phyloP scores from a whole-genome alignment of 2,329 filamentous ascomycete species.

The Aspergillus pseudoglaucus region DNA sequence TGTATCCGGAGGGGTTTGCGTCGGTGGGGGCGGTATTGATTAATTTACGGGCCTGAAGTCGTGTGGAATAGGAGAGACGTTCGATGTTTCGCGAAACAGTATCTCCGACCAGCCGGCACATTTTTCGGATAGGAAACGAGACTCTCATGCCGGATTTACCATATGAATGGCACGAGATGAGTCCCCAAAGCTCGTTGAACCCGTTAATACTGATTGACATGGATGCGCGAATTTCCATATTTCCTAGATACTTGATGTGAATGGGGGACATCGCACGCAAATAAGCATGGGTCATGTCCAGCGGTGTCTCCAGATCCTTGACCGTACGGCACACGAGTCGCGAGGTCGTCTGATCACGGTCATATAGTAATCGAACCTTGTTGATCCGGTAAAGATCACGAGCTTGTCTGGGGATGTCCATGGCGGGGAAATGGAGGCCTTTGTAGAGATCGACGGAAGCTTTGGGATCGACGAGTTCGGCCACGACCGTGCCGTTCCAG shows the following conservation, averaged over 20 bases:
- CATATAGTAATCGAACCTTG: constrained; percentile 80
- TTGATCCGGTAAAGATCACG: constrained; percentile 87
- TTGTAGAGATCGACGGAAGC: constrained; percentile 79
- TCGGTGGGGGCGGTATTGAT: constrained; percentile 82
- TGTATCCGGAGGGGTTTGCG: constrained; percentile 79
- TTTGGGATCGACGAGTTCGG: constrained; percentile 74
- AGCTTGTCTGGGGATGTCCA: constrained; percentile 78
- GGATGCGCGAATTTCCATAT: constrained; percentile 88
- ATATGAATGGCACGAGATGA: constrained; percentile 82
- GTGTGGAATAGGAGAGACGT: constrained; percentile 74
- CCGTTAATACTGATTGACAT: constrained; percentile 93
- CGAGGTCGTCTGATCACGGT: constrained; percentile 72
- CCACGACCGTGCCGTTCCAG: constrained; percentile 82
- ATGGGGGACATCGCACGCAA: constrained; percentile 78
- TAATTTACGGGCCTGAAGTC: constrained; percentile 76
- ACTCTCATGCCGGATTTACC: constrained; percentile 81
- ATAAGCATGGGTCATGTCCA: constrained; percentile 80
- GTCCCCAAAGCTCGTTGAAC: constrained; percentile 77
- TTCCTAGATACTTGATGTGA: constrained; percentile 75
- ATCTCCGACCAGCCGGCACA: constrained; percentile 83
- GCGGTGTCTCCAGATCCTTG: constrained; percentile 59
- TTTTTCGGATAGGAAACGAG: constrained; percentile 83
- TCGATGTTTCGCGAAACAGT: constrained; percentile 83
- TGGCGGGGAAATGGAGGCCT: constrained; percentile 80
- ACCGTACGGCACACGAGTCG: constrained; percentile 69